Evolutionary conservation across 306 rosid species (phyloP), one percentile per base, ranked within the genome.

Genomic region (Betula pendula): DNA sequence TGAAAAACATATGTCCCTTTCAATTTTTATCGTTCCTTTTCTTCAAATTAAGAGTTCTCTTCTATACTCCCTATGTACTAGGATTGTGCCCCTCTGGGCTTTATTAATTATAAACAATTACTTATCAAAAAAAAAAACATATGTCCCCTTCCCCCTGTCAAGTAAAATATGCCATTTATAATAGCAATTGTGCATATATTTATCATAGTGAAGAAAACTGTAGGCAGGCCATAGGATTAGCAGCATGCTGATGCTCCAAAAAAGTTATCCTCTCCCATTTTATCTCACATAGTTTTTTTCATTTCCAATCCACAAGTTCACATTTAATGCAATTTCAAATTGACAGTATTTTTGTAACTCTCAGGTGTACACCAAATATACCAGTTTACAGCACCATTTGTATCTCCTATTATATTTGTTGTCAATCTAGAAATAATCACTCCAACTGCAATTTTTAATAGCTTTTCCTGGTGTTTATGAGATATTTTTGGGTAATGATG

Each of bases 91-190:
- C n/a, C n/a, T n/a, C n/a, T n/a, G n/a, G n/a, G n/a, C n/a, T n/a
- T n/a, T n/a, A n/a, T n/a, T n/a, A n/a, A n/a, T n/a, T n/a, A n/a
- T n/a, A n/a, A n/a, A n/a, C n/a, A n/a, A n/a, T n/a, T n/a, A n/a
- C n/a, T n/a, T n/a, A n/a, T n/a, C n/a, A n/a, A n/a, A n/a, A n/a
- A n/a, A n/a, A 62, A 35, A 22, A 20, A 10, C 2, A 52, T 29
- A 29, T 19, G 12, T 47, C 33, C 59, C 19, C 40, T 45, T 35
- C 68, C 12, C 31, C 70, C 12, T 45, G 51, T 68, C 69, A 19
- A 72, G 20, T 52, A 79, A 63, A 50, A 29, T 74, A 74, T 65
- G 68, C 58, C 71, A 51, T 22, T 63, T 31, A 63, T 2, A 3
- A 42, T 22, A 79, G 65, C 33, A 25, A 56, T 56, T 25, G 15